Conservation (phyloP, 805 yeast genomes). For the Saccharomycopsis sp. region DNA sequence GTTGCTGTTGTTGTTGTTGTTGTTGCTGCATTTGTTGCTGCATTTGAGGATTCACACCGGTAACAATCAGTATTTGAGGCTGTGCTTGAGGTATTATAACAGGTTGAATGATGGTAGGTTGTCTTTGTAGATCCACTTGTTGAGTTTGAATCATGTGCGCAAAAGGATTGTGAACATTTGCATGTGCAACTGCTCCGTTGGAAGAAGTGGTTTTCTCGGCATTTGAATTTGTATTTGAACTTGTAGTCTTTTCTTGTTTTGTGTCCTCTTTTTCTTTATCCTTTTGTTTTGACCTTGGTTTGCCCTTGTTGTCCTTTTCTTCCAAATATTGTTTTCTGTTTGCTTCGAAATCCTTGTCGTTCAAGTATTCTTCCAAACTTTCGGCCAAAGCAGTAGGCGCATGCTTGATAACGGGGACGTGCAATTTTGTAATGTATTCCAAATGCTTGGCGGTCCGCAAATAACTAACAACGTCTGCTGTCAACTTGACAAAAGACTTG, state of each 20-base stretch:
- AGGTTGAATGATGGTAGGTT: constrained; percentile 9
- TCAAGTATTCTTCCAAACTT: constrained; percentile 79
- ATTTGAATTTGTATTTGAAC: not conserved
- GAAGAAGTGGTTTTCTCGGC: no score
- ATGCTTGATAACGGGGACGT: constrained; percentile 92
- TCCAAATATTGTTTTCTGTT: constrained; percentile 71
- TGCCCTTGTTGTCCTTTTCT: constrained; percentile 40
- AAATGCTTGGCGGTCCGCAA: constrained; percentile 82
- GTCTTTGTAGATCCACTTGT: constrained; percentile 3
- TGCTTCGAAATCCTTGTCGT: constrained; percentile 75
- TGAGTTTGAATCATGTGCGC: constrained; percentile 23
- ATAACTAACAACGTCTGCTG: constrained; percentile 80
- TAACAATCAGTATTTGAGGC: constrained; percentile 21
- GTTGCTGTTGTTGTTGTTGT: constrained; percentile 25
- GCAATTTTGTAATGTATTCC: constrained; percentile 78
- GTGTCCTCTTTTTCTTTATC: not conserved
- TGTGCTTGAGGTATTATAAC: constrained; percentile 9
- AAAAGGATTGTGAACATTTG: constrained; percentile 28
- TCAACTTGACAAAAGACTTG: constrained; percentile 75
- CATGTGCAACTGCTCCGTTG: constrained; percentile 20
- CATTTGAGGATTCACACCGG: constrained; percentile 13
- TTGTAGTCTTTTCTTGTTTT: not conserved
- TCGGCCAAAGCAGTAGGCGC: constrained; percentile 91
- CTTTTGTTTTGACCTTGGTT: constrained; percentile 16
- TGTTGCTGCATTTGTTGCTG: constrained; percentile 21